phyloP scores from a whole-genome alignment of 2,329 filamentous ascomycete species.

The Neoarthrinium moseri region DNA sequence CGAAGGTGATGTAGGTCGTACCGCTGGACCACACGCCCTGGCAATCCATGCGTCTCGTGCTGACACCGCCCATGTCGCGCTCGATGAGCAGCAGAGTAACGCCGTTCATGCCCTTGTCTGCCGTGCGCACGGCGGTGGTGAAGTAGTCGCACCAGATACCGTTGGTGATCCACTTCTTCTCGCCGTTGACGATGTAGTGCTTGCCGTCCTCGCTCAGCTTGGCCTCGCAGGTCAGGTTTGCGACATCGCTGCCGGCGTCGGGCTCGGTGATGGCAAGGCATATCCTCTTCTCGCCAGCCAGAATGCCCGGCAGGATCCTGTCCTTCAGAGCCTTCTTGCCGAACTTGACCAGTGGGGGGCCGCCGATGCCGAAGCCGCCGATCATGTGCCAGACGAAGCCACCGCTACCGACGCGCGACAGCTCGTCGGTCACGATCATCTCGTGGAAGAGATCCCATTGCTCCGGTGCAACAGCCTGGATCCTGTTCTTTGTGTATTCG shows the following conservation, averaged over 20 bases:
- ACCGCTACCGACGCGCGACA: conserved; percentile 84
- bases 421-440: conserved; percentile 90
- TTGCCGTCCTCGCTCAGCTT: conserved; percentile 94
- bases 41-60: conserved; percentile 95
- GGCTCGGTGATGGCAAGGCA: conserved; percentile 97
- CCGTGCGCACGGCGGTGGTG: conserved; percentile 92
- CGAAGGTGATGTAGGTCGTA: conserved; percentile 96
- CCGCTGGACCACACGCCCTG: conserved; percentile 95
- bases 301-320: conserved; percentile 82
- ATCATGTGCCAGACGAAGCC: conserved; percentile 97
- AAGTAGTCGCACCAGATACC: conserved; percentile 97
- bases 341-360: conserved; percentile 88
- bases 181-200: conserved; percentile 98
- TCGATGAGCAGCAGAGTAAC: conserved; percentile 90
- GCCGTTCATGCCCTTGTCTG: conserved; percentile 86
- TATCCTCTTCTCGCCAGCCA: conserved; percentile 93
- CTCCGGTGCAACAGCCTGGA: conserved; percentile 78
- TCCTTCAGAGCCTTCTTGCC: conserved; percentile 83
- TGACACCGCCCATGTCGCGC: conserved; percentile 78
- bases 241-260: conserved; percentile 92
- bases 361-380: conserved; percentile 94
- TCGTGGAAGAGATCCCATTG: conserved; percentile 99
- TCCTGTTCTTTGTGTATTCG: conserved; percentile 67
- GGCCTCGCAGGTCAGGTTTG: conserved; percentile 92
- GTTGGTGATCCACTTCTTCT: conserved; percentile 99